Base-by-base conservation (phyloP, 139 green algal genomes). In the Mychonastes homosphaera region DNA sequence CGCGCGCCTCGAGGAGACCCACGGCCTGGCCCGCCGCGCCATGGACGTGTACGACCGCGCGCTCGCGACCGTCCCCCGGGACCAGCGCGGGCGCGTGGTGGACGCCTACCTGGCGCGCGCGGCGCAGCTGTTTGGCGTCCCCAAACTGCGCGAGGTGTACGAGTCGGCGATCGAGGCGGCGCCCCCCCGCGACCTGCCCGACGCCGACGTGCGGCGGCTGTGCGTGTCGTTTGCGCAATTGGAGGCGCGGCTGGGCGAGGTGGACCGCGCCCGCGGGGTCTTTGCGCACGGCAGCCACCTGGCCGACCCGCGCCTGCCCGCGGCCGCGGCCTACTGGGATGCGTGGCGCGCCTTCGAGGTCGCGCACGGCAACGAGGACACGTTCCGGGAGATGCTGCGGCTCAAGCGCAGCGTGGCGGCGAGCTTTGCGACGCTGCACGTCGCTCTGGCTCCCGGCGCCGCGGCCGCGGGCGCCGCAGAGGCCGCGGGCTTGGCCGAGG, bases 341-440 rank as follows among this genome's bases (percentile, higher is more conserved):
- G 78, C 86, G 40, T 99, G 92, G 92, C 91, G 95, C 64, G 62
- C 74, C 1, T 97, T 98, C 65, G 89, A 97, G 79, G 83, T 91
- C 24, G 61, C 67, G 46, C 78, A 92, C 59, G 89, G 89, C 63
- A 94, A 95, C 56, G 87, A 95, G 72, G 88, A 98, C 73, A 98
- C 93, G 8, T 95, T 93, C 75, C 73, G 86, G 29, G 93, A 99
- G 67, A 99, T 99, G 93, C 80, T 97, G 69, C 82, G 93, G 30
- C 93, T 98, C 64, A 94, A 94, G 73, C 73, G 92, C 51, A 87
- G 65, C 15, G 89, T 94, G 34, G 69, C 70, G 1, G 84, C 13
- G 43, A 10, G 26, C 16, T 49, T 23, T 5, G 23, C 7, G 23
- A 27, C 18, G 4, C 24, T n/a, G 2, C 32, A 16, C 16, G 44